Evolutionary conservation across 169 alveolate genomes (phyloP).

Genomic region (Hepatocystis sp.): DNA sequence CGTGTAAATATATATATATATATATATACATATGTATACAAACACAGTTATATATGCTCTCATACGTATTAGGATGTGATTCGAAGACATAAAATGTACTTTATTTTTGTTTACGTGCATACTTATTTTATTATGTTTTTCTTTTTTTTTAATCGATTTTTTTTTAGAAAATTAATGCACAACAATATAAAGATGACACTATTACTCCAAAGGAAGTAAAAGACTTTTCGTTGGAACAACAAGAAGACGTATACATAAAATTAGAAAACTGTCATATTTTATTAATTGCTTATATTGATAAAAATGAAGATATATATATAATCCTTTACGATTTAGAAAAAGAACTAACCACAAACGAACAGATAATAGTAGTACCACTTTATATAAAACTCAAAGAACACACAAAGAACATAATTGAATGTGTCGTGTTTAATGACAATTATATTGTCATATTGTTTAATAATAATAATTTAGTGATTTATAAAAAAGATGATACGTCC

Average conservation of each 20-base stretch:
- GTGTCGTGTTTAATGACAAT: slow-evolving; percentile 12
- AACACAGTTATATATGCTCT: too few species aligned
- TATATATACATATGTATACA: slow-evolving; percentile 4
- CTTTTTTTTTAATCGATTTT: too few species aligned
- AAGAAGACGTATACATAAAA: slow-evolving; percentile 32
- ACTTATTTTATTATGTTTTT: too few species aligned
- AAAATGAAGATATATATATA: slow-evolving; percentile 4
- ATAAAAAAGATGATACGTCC: not conserved
- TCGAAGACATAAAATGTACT: too few species aligned
- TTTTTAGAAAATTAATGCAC: too few species aligned
- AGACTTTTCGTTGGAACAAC: slow-evolving; percentile 8
- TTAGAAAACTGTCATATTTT: slow-evolving; percentile 24
- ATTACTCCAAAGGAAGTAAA: slow-evolving; percentile 6
- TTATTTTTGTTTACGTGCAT: too few species aligned
- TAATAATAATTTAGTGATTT: slow-evolving; percentile 26
- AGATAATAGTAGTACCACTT: slow-evolving; percentile 1
- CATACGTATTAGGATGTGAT: too few species aligned
- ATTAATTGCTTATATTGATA: slow-evolving; percentile 26
- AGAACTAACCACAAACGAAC: not conserved
- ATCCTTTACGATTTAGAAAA: slow-evolving; percentile 16
- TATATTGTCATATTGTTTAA: slow-evolving; percentile 34
- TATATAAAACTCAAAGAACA: slow-evolving; percentile 8
- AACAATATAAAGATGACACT: not conserved
- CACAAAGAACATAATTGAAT: slow-evolving; percentile 14
- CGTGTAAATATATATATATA: not conserved